Base-by-base conservation (phyloP, 495 filamentous ascomycete species). In the Neurospora terricola region DNA sequence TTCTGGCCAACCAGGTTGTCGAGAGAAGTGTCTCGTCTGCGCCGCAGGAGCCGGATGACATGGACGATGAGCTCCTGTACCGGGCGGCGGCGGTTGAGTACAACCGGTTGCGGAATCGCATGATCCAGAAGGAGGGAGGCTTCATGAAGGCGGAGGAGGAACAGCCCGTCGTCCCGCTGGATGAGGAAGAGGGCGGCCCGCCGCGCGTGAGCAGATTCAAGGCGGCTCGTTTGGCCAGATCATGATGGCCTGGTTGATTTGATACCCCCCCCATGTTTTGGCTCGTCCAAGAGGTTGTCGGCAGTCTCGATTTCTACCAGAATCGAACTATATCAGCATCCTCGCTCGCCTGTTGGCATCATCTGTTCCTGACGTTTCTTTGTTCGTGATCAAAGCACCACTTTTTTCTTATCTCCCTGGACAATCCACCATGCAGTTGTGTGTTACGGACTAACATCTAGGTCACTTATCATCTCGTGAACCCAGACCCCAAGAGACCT, bases 191-290 rank as follows among this genome's bases (percentile, higher is more conserved):
- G 12, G 87, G 88, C 38, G 87, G 88, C 59, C 81, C 84, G 37
- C 91, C 87, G 79, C 91, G 91, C 75, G 83, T 97, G 73, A 98
- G 95, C 85, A 87, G 92, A 73, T 99, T 98, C 82, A 96, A 90
- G 81, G 93, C 94, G 72, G 93, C 96, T 7, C 88, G 93, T 70
- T 79, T 97, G 79, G 85, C 84, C 69, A 86, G 81, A 75, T 75
- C 76, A 9, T 78, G 71, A 75, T 73, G 75, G 69, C 72, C 40
- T 30, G 38, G 54, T 66, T 66, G 54, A 36, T 7, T 43, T 71
- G 69, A 45, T 72, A 39, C 48, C 38, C 34, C 34, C 34, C 36
- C 37, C 21, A 59, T 43, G 16, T 62, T 37, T 10, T 27, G 54
- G 59, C 39, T 54, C 62, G 30, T n/a, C 36, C 36, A 45, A 72